Percentiles rank a stretch among this genome's conserved stretches.
Conservation (phyloP, 371 early-diverging fungal species). For the Actinomortierella ambigua region DNA sequence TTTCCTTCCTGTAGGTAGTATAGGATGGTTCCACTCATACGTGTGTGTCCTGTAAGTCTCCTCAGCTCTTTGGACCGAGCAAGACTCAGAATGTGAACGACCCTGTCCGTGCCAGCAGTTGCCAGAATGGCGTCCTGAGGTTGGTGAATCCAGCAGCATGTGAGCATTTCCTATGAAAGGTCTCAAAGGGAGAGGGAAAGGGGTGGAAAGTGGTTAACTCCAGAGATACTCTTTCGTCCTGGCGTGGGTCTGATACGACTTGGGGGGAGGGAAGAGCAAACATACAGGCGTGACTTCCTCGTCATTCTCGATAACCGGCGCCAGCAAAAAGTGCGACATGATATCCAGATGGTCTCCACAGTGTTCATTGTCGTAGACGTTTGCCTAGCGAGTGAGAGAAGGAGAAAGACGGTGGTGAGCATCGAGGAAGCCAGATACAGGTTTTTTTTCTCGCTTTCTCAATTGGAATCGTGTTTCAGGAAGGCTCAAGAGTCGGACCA, state of each 20-base stretch:
- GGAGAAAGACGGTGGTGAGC: slow-evolving; percentile 1
- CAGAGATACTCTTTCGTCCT: neutral
- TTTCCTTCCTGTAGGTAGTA: no score
- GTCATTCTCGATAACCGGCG: slow-evolving; percentile 42
- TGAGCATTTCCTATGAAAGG: slow-evolving; percentile 49
- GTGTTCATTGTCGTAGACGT: slow-evolving; percentile 90
- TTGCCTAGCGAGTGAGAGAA: slow-evolving; percentile 56
- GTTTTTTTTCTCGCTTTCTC: neutral
- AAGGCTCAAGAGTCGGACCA: no score
- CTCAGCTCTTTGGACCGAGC: slow-evolving; percentile 71
- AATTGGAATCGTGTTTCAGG: neutral
- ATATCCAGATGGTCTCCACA: slow-evolving; percentile 91
- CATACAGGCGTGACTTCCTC: slow-evolving; percentile 43
- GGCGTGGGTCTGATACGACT: neutral
- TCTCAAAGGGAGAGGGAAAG: neutral
- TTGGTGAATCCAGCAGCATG: slow-evolving; percentile 76
- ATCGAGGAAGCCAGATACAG: no score
- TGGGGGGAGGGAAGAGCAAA: neutral
- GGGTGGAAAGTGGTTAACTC: neutral
- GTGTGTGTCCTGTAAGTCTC: slow-evolving; percentile 64
- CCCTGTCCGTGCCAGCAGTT: slow-evolving; percentile 63
- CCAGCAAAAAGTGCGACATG: slow-evolving; percentile 83
- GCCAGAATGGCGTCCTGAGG: slow-evolving; percentile 74
- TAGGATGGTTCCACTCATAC: no score
- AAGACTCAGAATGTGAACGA: slow-evolving; percentile 75